phyloP scores from a whole-genome alignment of 2,329 filamentous ascomycete genomes.

The Coniochaeta hoffmannii region DNA sequence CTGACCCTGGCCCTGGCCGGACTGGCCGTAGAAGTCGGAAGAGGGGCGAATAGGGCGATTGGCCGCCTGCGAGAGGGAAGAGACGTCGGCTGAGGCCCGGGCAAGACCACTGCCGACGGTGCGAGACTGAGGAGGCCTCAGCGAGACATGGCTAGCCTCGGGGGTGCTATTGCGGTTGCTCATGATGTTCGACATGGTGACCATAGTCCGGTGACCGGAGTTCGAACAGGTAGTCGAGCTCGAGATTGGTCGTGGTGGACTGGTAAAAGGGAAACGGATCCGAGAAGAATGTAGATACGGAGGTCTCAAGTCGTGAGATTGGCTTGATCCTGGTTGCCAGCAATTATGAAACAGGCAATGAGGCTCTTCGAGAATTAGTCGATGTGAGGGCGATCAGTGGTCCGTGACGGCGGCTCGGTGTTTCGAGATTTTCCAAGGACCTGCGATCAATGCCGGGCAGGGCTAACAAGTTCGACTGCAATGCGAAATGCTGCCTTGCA shows the following conservation, averaged over 20 bases:
- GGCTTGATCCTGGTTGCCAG: conserved; percentile 13
- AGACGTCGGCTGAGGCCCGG: conserved; percentile 94
- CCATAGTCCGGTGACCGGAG: conserved; percentile 8
- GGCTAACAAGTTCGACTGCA: neutral
- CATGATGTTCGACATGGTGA: conserved; percentile 62
- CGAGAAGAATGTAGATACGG: neutral
- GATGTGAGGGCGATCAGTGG: conserved; percentile 23
- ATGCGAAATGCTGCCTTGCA: conserved; percentile 25
- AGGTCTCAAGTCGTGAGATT: neutral
- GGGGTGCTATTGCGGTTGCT: conserved; percentile 96
- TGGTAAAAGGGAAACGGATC: conserved; percentile 1
- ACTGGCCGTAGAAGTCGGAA: conserved; percentile 86
- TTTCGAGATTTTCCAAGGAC: conserved; percentile 27
- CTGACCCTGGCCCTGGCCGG: conserved; percentile 60
- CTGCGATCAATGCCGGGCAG: conserved; percentile 16
- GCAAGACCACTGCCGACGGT: conserved; percentile 62
- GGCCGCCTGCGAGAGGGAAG: conserved; percentile 61
- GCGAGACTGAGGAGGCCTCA: conserved; percentile 76
- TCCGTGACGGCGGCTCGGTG: conserved; percentile 22
- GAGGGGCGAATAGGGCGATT: conserved; percentile 83
- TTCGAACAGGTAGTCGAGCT: conserved; percentile 5
- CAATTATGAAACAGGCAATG: conserved; percentile 26
- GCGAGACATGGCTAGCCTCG: conserved; percentile 75
- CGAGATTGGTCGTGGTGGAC: neutral
- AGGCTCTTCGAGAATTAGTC: conserved; percentile 18